Base-by-base conservation (phyloP, 2,329 filamentous ascomycete species). In the Aspergillus arachidicola region DNA sequence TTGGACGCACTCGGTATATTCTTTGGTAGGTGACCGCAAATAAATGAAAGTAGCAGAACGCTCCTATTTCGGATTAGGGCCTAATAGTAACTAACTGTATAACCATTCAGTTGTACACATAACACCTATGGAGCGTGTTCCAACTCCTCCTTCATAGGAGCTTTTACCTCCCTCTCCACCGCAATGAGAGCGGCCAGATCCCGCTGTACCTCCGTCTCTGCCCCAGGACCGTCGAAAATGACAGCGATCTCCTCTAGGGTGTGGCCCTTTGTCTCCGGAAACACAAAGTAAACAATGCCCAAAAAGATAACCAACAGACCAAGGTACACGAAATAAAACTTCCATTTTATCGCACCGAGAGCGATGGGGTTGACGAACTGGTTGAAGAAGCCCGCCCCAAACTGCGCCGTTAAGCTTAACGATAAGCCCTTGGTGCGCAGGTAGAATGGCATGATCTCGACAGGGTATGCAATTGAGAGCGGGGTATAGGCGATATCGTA, bases 281-380 rank as follows among this genome's bases (percentile, higher is more conserved):
- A 46, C 43, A 46, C 21, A 23, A 46, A 46, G 43, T 46, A 46
- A 3, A 23, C 21, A 14, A 46, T 21, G 4, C 10, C 43, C 43
- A 46, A 10, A 21, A 21, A 46, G 4, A 10, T 21, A 10, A 46
- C 10, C 43, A 46, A 21, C 4, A 46, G n/a, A 21, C n/a, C 43
- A 16, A 46, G n/a, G 21, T 46, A 46, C n/a, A 46, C 43, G 1
- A 23, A 21, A 23, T 46, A 46, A 10, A 81, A 81, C 55, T 73
- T 78, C 78, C 79, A 82, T 0, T 65, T 69, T 12, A 82, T 76
- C 0, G 64, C 71, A 1, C 71, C 64, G 58, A 82, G 74, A 0
- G 76, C 79, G 6, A 82, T 76, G 0, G 80, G 80, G 63, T 81
- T 81, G 43, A 78, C 79, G 58, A 78, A 81, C 59, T 76, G 74